Conservation (phyloP, 208 protist genomes). For the Acanthamoeba comandoni region DNA sequence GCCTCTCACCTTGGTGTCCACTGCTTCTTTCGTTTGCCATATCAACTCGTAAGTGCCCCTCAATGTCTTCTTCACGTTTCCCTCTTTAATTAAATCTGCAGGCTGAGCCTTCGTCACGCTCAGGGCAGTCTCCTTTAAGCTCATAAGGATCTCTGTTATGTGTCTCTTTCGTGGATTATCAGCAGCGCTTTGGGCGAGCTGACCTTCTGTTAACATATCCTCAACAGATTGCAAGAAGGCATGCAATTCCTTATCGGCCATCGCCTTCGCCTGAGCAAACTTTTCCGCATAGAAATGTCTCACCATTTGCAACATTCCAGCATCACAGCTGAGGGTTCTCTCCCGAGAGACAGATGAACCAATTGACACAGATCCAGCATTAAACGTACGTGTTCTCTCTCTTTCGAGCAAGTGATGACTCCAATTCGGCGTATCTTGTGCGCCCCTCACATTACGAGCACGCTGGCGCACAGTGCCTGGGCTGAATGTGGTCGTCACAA, state of each 20-base stretch:
- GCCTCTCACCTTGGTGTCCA: background rate
- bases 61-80: background rate
- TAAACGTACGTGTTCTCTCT: no score
- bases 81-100: background rate
- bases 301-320: constrained; percentile 34
- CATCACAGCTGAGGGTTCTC: constrained; percentile 14
- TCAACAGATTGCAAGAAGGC: background rate
- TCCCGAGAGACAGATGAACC: no score
- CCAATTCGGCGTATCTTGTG: no score
- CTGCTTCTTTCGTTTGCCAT: background rate
- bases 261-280: constrained; percentile 24
- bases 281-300: constrained; percentile 31
- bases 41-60: background rate
- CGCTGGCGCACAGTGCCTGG: no score
- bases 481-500: no score
- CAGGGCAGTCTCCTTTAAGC: background rate
- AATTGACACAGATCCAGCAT: no score
- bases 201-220: background rate
- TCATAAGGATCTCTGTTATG: background rate
- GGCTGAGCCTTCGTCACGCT: background rate
- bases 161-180: background rate
- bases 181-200: background rate
- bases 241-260: background rate
- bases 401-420: no score
- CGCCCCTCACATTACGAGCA: no score